phyloP scores from a whole-genome alignment of 2,329 filamentous ascomycete species.

The Fusarium vanettenii region DNA sequence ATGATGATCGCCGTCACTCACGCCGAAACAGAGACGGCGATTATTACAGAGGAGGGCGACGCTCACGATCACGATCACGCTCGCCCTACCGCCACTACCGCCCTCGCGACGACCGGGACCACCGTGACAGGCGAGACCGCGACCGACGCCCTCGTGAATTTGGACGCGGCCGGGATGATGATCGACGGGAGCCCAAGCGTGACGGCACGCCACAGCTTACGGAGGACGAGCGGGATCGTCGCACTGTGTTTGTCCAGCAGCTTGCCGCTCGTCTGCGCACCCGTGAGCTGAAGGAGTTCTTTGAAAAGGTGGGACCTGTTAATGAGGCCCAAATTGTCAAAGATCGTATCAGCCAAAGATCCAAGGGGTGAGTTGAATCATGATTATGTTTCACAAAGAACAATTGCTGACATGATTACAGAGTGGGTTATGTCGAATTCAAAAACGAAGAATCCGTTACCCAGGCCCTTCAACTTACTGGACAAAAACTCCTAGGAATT shows the following conservation, averaged over 20 bases:
- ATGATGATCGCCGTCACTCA: slow-evolving; percentile 79
- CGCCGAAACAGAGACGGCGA: slow-evolving; percentile 81
- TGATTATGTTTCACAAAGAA: not conserved
- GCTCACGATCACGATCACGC: slow-evolving; percentile 76
- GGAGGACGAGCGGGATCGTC: slow-evolving; percentile 95
- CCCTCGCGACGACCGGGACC: slow-evolving; percentile 64
- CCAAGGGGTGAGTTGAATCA: slow-evolving; percentile 83
- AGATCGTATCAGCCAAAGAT: slow-evolving; percentile 94
- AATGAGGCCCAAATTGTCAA: slow-evolving; percentile 99
- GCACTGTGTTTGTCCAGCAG: slow-evolving; percentile 98
- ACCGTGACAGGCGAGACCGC: slow-evolving; percentile 62
- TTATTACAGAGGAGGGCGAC: slow-evolving; percentile 68
- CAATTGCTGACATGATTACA: slow-evolving; percentile 58
- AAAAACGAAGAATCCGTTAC: slow-evolving; percentile 94
- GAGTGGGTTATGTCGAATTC: slow-evolving; percentile 99
- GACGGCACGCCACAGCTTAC: slow-evolving; percentile 79
- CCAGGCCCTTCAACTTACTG: slow-evolving; percentile 96
- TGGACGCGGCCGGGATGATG: slow-evolving; percentile 67
- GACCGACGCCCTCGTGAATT: slow-evolving; percentile 64
- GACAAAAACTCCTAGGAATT: slow-evolving; percentile 97
- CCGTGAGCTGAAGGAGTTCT: slow-evolving; percentile 93
- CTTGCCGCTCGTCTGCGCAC: slow-evolving; percentile 93
- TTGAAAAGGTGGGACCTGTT: slow-evolving; percentile 93
- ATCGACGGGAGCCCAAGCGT: slow-evolving; percentile 55
- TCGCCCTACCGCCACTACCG: slow-evolving; percentile 74